Evolutionary conservation across 2,329 filamentous ascomycete genomes (phyloP).

Genomic region (Knufia fluminis): DNA sequence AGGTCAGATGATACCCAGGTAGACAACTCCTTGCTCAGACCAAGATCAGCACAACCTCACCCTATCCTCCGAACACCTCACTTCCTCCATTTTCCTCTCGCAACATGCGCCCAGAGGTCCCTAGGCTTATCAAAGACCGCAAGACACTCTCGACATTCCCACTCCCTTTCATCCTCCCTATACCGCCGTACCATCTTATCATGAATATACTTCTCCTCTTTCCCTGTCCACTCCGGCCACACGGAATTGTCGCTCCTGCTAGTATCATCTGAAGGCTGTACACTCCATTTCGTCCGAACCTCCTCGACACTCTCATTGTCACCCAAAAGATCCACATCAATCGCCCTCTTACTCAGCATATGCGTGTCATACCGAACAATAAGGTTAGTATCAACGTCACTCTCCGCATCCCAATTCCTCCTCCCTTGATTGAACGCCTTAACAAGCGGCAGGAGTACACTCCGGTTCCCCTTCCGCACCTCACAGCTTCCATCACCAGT

Average conservation of each 20-base stretch:
- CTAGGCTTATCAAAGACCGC: constrained; percentile 7
- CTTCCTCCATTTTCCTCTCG: not conserved
- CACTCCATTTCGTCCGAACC: constrained; percentile 6
- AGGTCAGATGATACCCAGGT: not conserved
- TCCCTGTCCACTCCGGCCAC: constrained; percentile 8
- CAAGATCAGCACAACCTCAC: not conserved
- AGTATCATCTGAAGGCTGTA: constrained; percentile 1
- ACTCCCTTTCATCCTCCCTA: not conserved
- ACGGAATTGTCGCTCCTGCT: constrained; percentile 3
- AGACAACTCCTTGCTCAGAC: not conserved
- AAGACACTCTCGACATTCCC: constrained; percentile 4
- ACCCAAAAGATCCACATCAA: not conserved
- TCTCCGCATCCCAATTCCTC: constrained; percentile 4
- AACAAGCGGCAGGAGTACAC: constrained; percentile 1
- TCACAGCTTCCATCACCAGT: not conserved
- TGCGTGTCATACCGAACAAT: constrained; percentile 7
- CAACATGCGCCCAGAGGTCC: constrained; percentile 1
- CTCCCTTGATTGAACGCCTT: constrained; percentile 6
- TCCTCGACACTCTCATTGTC: constrained; percentile 10
- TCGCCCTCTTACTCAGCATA: not conserved
- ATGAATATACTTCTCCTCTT: constrained; percentile 7
- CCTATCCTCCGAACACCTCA: not conserved
- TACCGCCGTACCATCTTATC: constrained; percentile 4
- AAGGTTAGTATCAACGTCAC: constrained; percentile 6
- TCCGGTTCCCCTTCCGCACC: not conserved